A percentile compares a stretch with the other conserved stretches of the same genome.
phyloP scores from a whole-genome alignment of 306 rosid species.

The Quercus robur region DNA sequence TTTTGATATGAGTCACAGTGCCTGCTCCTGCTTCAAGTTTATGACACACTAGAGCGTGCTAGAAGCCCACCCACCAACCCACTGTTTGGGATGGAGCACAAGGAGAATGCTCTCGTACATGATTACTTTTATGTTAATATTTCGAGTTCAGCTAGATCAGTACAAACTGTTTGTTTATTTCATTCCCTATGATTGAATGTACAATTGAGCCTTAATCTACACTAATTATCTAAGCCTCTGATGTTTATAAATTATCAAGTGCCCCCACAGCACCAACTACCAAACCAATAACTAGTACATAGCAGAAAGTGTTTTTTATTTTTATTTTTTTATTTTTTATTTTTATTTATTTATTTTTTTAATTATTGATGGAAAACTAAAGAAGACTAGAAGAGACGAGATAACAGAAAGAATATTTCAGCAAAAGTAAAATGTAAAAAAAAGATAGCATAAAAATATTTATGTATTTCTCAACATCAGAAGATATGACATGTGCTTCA shows the following conservation, averaged over 20 bases:
- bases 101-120: neutral
- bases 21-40: neutral
- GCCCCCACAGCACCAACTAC: neutral
- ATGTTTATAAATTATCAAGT: neutral
- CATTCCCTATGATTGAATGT: neutral
- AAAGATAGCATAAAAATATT: too few relatives aligned
- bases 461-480: too few relatives aligned
- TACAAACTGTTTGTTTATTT: neutral
- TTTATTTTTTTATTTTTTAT: accelerated
- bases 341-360: too few relatives aligned
- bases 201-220: neutral
- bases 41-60: neutral
- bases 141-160: neutral
- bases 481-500: too few relatives aligned
- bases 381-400: too few relatives aligned
- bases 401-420: too few relatives aligned
- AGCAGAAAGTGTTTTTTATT: too few relatives aligned
- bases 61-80: neutral
- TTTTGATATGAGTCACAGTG: neutral
- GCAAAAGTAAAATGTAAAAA: too few relatives aligned
- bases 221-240: neutral
- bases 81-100: neutral
- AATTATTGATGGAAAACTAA: too few relatives aligned
- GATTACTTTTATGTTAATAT: neutral
- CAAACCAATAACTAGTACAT: too few relatives aligned